Evolutionary conservation across 129 eudicot species (phyloP).

Genomic region (Centaurea solstitialis): DNA sequence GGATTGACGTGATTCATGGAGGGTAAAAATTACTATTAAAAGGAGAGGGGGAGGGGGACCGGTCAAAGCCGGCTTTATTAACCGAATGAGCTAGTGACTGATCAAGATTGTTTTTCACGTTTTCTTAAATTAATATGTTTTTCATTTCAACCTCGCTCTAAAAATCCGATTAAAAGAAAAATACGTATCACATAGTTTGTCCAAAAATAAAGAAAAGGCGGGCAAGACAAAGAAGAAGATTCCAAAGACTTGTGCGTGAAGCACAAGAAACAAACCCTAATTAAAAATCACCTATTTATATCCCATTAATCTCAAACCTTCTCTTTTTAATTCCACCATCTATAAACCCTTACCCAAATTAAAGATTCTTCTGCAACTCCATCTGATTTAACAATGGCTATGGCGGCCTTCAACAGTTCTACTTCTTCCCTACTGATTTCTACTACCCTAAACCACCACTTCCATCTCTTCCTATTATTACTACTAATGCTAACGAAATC

Average conservation of each 20-base stretch:
- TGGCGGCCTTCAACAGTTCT: conserved; percentile 44
- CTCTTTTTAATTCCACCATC: background rate
- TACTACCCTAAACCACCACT: background rate
- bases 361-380: background rate
- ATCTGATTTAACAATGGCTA: conserved; percentile 21
- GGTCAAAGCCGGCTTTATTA: too few species aligned
- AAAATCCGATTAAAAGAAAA: too few species aligned
- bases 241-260: conserved; percentile 28
- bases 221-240: conserved; percentile 25
- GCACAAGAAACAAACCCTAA: conserved; percentile 22
- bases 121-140: too few species aligned
- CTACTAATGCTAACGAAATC: background rate
- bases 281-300: background rate
- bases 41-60: too few species aligned
- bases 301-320: conserved; percentile 1
- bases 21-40: too few species aligned
- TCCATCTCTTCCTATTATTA: conserved; percentile 14
- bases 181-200: too few species aligned
- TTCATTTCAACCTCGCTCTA: too few species aligned
- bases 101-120: too few species aligned
- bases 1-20: too few species aligned
- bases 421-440: conserved; percentile 41
- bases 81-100: too few species aligned
- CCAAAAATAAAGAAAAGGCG: background rate
- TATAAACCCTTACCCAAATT: background rate